Base-by-base conservation (phyloP, 2,329 filamentous ascomycete species). In the Fusarium penzigii region DNA sequence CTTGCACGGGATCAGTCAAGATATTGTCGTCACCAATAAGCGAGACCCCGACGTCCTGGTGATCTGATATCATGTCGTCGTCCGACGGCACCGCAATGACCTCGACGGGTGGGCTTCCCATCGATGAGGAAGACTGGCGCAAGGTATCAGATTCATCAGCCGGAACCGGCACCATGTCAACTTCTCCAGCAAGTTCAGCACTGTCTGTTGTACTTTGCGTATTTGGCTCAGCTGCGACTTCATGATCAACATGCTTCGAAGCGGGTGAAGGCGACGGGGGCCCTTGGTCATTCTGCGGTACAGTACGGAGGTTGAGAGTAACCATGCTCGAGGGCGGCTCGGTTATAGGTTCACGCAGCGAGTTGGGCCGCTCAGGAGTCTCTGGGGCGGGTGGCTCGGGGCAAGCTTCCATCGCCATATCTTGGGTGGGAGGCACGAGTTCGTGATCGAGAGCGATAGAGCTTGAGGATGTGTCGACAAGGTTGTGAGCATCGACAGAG, bases 261-360 rank as follows among this genome's bases (percentile, higher is more conserved):
- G 41, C 66, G 66, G 29, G 43, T 40, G 57, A 56, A 17, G 75
- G 75, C 8, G 79, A 79, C 12, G 70, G 57, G 4, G 74, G 69
- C 29, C 72, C 71, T 14, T 70, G 68, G 17, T 76, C 73, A 44
- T 73, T 68, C 41, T 68, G 65, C 14, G 72, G 72, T 40, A 65
- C 70, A 54, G 78, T 78, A 52, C 83, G 80, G 44, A 86, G 71
- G 62, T 85, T 86, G 48, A 86, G 78, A 10, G 83, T 86, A 45
- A 86, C 80, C 63, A 75, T 78, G 67, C 80, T 85, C 3, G 82
- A 82, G 36, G 78, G 75, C 38, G 66, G 65, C 42, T 66, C 65
- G 34, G 49, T 61, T 29, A 68, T 56, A 42, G 68, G 67, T 46
- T 72, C 66, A 39, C 66, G 60, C 46, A 70, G 63, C 43, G 65